Conservation (phyloP, 139 green algal genomes). For the Micractinium sp. region DNA sequence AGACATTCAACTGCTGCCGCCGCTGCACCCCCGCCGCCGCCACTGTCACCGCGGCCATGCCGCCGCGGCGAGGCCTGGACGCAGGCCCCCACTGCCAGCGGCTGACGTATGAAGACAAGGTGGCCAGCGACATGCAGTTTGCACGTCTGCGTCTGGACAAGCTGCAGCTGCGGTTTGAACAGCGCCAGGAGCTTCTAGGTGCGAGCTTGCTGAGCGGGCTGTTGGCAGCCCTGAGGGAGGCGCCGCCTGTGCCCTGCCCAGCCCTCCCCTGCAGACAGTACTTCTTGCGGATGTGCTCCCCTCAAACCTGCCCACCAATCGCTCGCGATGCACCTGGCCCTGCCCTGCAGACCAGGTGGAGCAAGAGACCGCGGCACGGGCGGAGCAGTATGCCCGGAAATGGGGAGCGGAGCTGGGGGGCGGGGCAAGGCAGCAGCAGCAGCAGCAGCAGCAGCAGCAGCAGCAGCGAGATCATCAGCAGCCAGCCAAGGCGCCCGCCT, state of each 20-base stretch:
- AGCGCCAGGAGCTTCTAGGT: conserved; percentile 15
- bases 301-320: background rate
- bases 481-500: background rate
- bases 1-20: background rate
- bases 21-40: background rate
- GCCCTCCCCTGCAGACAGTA: background rate
- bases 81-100: background rate
- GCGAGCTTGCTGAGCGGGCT: background rate
- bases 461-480: background rate
- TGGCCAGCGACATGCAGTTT: background rate
- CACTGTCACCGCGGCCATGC: background rate
- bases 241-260: background rate
- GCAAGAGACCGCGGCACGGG: background rate
- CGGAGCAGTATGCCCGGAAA: background rate
- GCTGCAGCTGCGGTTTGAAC: background rate
- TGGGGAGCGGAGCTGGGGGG: background rate
- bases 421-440: background rate
- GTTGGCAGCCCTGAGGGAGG: too few relatives aligned
- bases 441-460: background rate
- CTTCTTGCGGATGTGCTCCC: background rate
- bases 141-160: background rate
- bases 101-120: conserved; percentile 12
- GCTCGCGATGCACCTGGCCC: background rate
- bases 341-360: background rate
- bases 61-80: background rate